These are phyloP conservation scores for Artemisia argyi DNA, from an alignment of 129 eudicot genomes.

Conservation along the genomic window DNA sequence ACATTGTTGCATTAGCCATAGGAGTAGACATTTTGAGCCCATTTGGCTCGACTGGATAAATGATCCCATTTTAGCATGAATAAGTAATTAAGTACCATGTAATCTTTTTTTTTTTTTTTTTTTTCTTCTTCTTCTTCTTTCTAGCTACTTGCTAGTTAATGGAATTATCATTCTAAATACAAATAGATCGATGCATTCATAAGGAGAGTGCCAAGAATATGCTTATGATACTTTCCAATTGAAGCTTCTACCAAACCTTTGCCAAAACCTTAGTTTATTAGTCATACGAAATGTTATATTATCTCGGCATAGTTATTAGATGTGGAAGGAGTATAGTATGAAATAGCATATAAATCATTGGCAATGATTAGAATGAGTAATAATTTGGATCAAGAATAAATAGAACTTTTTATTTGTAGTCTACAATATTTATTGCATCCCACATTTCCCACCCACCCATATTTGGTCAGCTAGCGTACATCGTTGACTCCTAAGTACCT, in stretches of 20 bases:
- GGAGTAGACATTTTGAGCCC: no score
- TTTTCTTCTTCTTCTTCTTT: no score
- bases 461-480: constrained; percentile 25
- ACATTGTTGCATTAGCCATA: no score
- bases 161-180: background rate
- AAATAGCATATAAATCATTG: constrained; percentile 30
- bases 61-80: no score
- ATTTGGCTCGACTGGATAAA: background rate
- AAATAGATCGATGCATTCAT: background rate
- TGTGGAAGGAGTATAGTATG: constrained; percentile 9
- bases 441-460: constrained; percentile 26
- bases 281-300: background rate
- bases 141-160: background rate
- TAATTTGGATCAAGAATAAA: constrained; percentile 12
- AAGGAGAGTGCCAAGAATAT: background rate
- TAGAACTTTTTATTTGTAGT: no score
- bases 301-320: background rate
- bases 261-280: background rate
- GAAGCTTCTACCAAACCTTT: background rate
- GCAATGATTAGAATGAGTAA: constrained; percentile 30
- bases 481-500: constrained; percentile 26
- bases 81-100: no score
- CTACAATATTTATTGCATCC: no score
- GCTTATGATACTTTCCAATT: no score
- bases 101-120: no score